phyloP scores from a whole-genome alignment of 345 rosid genomes.

The Dimocarpus longan region DNA sequence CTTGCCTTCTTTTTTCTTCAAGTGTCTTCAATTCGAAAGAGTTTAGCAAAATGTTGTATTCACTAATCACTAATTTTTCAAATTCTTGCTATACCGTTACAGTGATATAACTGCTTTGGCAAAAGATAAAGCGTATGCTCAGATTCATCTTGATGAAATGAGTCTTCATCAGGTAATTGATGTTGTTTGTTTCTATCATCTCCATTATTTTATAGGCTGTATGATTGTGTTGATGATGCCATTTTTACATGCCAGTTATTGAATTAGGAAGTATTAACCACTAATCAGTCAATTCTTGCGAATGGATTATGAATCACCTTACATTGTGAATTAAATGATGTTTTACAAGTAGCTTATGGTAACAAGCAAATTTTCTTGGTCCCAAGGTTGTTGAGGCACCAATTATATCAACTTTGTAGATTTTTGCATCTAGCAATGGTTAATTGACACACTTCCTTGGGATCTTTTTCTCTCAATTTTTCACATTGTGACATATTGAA shows the following conservation, averaged over 20 bases:
- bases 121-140: constrained; percentile 88
- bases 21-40: background rate
- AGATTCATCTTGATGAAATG: constrained; percentile 87
- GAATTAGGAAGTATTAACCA: background rate
- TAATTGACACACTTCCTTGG: background rate
- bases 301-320: background rate
- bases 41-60: background rate
- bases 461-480: background rate
- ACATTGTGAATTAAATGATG: background rate
- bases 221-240: background rate
- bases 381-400: background rate
- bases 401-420: background rate
- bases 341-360: background rate
- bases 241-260: background rate
- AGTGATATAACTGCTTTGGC: constrained; percentile 93
- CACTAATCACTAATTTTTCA: background rate
- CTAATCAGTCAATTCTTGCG: background rate
- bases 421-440: background rate
- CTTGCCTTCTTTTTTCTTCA: background rate
- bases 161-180: constrained; percentile 81
- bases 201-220: background rate
- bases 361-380: background rate
- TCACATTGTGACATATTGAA: background rate
- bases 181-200: background rate
- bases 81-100: constrained; percentile 16